Evolutionary conservation across 169 alveolate species (phyloP), one percentile per base, ranked within the genome.

Genomic region (Eimeria acervulina): DNA sequence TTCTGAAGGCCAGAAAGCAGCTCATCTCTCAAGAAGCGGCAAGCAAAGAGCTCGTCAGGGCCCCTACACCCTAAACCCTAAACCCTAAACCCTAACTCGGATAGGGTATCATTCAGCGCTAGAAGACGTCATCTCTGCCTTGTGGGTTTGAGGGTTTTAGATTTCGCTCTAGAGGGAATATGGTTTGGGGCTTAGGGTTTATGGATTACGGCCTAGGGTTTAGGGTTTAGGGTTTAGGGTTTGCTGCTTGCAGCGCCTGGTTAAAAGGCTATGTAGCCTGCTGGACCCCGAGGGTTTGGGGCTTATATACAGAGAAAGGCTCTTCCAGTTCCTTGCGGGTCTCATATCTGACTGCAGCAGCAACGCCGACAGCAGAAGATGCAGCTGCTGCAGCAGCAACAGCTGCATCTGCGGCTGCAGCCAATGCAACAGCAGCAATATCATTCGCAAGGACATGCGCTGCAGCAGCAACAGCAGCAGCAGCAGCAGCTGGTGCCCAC

Each of bases 271-370:
- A 44, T 47, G 90, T 33, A 51, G 51, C 70, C 31, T 81, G 61
- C 90, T 81, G 47, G 90, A 81, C 70, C 90, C 90, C n/a, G 90
- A 81, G 70, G 90, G 90, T 31, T 81, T 52, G 31, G 90, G 90
- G 70, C 4, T 42, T 42, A 42, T 81, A 3, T 52, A 81, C 28
- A 19, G 90, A 15, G 90, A 51, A 52, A 23, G 90, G 5, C 90
- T 81, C 38, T 81, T 81, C 47, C 90, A 81, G 90, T 81, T 81
- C 61, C 90, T 81, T 26, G 90, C 90, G 15, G 90, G 70, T 10
- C 63, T 81, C 70, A 4, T 81, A 5, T 81, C 90, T 17, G 90
- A 31, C 33, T 84, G 93, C 93, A 84, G 93, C 74, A 59, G 78
- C 52, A 13, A 23, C 55, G n/a, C 78, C 19, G 33, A 40, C 31